Evolutionary conservation across 441 rosid genomes (phyloP).

Genomic region (Macaranga tanarius): DNA sequence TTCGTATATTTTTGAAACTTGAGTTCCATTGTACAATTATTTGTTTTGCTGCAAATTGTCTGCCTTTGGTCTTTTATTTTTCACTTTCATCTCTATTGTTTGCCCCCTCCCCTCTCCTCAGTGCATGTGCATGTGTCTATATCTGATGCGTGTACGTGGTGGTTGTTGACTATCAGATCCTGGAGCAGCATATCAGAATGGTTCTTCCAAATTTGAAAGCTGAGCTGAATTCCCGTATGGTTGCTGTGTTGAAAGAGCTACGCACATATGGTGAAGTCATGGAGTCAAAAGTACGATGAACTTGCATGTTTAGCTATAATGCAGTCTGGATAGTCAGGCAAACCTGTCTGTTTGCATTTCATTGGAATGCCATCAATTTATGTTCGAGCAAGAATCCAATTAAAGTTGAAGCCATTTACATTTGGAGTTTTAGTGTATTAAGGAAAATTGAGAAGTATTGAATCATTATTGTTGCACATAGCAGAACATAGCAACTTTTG

Average conservation of each 20-base stretch:
- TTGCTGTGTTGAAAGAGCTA: slow-evolving; percentile 49
- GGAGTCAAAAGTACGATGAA: slow-evolving; percentile 49
- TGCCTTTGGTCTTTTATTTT: too few species aligned
- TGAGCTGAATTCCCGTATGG: slow-evolving; percentile 43
- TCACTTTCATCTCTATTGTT: too few species aligned
- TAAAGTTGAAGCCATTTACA: background rate
- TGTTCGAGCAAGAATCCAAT: background rate
- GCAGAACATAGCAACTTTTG: background rate
- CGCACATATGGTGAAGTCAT: slow-evolving; percentile 46
- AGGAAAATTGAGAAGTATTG: background rate
- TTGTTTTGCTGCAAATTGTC: too few species aligned
- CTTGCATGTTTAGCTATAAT: slow-evolving; percentile 6
- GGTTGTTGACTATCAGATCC: slow-evolving; percentile 36
- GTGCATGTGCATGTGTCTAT: background rate
- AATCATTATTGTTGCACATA: background rate
- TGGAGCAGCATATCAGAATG: slow-evolving; percentile 57
- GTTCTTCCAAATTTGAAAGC: slow-evolving; percentile 59
- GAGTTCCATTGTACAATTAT: too few species aligned
- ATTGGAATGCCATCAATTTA: background rate
- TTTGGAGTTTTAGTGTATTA: background rate
- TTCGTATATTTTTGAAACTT: too few species aligned
- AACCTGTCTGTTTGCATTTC: background rate
- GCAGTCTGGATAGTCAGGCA: background rate
- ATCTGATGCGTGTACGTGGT: background rate
- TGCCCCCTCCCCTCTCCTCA: too few species aligned